phyloP scores from a whole-genome alignment of 2,329 filamentous ascomycete genomes.

The Colletotrichum orbiculare region DNA sequence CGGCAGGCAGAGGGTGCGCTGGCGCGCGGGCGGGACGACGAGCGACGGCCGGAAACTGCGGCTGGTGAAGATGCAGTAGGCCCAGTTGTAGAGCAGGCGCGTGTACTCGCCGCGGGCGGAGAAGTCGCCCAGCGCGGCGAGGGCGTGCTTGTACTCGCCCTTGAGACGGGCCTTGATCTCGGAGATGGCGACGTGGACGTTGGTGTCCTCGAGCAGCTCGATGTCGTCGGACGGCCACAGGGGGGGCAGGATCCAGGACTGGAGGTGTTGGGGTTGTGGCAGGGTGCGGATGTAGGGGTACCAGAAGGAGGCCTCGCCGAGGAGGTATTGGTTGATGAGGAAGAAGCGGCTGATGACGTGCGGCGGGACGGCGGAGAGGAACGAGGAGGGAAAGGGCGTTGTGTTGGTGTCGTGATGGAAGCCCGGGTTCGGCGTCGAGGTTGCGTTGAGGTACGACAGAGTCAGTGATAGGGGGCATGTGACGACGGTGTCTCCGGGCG shows the following conservation, averaged over 20 bases:
- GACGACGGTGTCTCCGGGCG: slow-evolving; percentile 58
- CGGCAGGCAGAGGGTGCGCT: slow-evolving; percentile 45
- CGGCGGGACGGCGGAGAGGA: slow-evolving; percentile 62
- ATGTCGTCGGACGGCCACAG: slow-evolving; percentile 73
- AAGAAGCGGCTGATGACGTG: slow-evolving; percentile 76
- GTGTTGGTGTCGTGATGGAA: slow-evolving; percentile 34
- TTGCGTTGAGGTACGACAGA: slow-evolving; percentile 69
- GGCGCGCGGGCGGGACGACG: slow-evolving; percentile 55
- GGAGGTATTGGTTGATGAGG: slow-evolving; percentile 74
- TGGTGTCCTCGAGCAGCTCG: slow-evolving; percentile 65
- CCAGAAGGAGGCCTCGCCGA: slow-evolving; percentile 71
- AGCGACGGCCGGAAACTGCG: slow-evolving; percentile 72
- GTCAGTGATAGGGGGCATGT: slow-evolving; percentile 63
- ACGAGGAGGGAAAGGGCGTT: slow-evolving; percentile 56
- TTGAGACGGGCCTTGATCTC: slow-evolving; percentile 60
- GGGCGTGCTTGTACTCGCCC: slow-evolving; percentile 58
- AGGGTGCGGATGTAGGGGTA: slow-evolving; percentile 73
- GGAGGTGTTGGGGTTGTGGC: slow-evolving; percentile 67
- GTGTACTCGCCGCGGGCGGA: slow-evolving; percentile 53
- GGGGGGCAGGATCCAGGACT: slow-evolving; percentile 66
- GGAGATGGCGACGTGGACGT: slow-evolving; percentile 59
- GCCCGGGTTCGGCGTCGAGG: slow-evolving; percentile 44
- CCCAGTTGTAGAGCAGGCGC: slow-evolving; percentile 69
- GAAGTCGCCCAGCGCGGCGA: slow-evolving; percentile 42
- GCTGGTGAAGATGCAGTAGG: slow-evolving; percentile 72